These are phyloP conservation scores for Neonectria ditissima DNA, from an alignment of 2,329 filamentous ascomycete genomes.

Conservation along the genomic window DNA sequence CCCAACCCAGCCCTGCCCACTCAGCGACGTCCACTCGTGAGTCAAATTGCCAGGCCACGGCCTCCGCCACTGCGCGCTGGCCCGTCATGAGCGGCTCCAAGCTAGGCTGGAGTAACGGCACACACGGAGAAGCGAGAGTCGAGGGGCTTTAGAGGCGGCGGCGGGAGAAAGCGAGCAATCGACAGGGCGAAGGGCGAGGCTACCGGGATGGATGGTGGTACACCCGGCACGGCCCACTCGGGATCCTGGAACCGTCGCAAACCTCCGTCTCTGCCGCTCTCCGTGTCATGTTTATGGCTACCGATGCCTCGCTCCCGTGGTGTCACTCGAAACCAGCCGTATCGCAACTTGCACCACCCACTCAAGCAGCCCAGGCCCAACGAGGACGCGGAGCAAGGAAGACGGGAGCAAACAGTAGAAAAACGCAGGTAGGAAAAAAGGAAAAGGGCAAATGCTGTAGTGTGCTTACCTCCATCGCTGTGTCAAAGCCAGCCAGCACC, in stretches of 20 bases:
- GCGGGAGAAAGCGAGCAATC: conserved; percentile 9
- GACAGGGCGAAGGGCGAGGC: conserved; percentile 1
- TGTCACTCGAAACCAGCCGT: conserved; percentile 12
- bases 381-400: background rate
- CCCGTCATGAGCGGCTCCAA: conserved; percentile 12
- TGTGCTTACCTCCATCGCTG: conserved; percentile 28
- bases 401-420: conserved; percentile 1
- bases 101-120: conserved; percentile 16
- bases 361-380: conserved; percentile 5
- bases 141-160: conserved; percentile 11
- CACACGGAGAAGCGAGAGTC: conserved; percentile 7
- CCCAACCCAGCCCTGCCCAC: conserved; percentile 8
- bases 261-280: conserved; percentile 6
- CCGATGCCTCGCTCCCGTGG: conserved; percentile 4
- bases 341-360: conserved; percentile 12
- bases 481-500: conserved; percentile 17
- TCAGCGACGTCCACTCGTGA: conserved; percentile 4
- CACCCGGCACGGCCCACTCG: conserved; percentile 7
- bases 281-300: conserved; percentile 7
- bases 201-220: conserved; percentile 19
- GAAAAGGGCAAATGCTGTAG: conserved; percentile 1
- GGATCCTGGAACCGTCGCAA: conserved; percentile 21
- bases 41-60: conserved; percentile 14
- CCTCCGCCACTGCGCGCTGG: conserved; percentile 9
- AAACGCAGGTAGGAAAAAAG: background rate